phyloP scores from a whole-genome alignment of 306 rosid genomes.

The Cucurbita pepo region DNA sequence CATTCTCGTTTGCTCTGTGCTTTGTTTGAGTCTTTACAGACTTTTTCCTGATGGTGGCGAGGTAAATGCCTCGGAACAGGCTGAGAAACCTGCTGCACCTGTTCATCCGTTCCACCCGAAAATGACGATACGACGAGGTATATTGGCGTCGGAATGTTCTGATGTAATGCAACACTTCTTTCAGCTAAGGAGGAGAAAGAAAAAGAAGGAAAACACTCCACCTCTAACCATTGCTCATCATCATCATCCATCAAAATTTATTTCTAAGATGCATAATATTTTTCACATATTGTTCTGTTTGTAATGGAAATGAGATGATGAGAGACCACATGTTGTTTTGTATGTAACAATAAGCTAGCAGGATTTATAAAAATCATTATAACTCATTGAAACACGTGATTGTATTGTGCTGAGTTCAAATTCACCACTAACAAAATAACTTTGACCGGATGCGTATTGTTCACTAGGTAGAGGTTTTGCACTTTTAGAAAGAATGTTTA shows the following conservation, averaged over 20 bases:
- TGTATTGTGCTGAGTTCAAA: not conserved
- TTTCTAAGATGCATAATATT: constrained; percentile 53
- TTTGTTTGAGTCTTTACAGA: constrained; percentile 18
- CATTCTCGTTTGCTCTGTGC: not conserved
- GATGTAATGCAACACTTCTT: constrained; percentile 89
- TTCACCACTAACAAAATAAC: too few species aligned
- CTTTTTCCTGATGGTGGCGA: constrained; percentile 62
- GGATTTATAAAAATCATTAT: not conserved
- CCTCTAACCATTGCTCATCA: constrained; percentile 24
- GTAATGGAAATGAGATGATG: constrained; percentile 7
- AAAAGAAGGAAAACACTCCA: constrained; percentile 25
- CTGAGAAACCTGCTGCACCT: constrained; percentile 51
- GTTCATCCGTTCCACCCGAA: constrained; percentile 95
- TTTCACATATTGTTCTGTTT: constrained; percentile 66
- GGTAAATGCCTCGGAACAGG: constrained; percentile 25
- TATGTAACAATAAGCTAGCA: not conserved
- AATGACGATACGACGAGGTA: constrained; percentile 53
- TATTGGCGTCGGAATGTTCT: constrained; percentile 65
- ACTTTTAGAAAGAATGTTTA: too few species aligned
- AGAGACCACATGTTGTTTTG: not conserved
- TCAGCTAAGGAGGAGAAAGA: constrained; percentile 56
- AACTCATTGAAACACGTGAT: not conserved
- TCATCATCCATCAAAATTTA: constrained; percentile 48
- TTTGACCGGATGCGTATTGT: too few species aligned
- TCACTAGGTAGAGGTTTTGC: too few species aligned